These are phyloP conservation scores for Pachysandra terminalis DNA, from an alignment of 164 flowering plant genomes.

Conservation along the genomic window DNA sequence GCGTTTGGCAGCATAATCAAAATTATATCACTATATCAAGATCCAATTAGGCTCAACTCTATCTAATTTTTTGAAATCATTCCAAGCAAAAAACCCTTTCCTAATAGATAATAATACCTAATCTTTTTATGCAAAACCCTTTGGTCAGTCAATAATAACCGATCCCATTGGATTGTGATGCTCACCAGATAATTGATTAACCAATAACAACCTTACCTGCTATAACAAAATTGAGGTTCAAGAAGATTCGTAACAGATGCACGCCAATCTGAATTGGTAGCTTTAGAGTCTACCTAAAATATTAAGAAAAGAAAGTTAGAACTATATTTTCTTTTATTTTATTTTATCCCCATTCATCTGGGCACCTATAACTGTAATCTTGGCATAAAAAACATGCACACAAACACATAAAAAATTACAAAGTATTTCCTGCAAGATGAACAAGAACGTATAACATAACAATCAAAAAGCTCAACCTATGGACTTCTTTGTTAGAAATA, in stretches of 20 bases:
- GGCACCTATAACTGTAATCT: no score
- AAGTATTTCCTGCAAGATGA: background rate
- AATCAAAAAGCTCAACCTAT: background rate
- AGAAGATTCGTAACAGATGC: constrained; percentile 9
- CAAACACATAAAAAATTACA: background rate
- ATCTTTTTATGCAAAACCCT: no score
- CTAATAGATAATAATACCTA: no score
- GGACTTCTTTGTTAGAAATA: background rate
- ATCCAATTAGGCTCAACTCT: no score
- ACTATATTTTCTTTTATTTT: background rate
- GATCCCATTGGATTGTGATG: background rate
- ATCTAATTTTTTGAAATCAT: no score
- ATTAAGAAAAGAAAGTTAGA: background rate
- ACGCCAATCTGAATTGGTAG: constrained; percentile 3
- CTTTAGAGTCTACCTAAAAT: constrained; percentile 4
- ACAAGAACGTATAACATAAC: no score
- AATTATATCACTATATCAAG: no score
- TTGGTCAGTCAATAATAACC: background rate
- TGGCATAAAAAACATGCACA: no score
- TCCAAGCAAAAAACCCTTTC: no score
- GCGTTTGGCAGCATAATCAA: no score
- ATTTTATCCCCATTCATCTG: background rate
- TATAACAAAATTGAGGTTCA: constrained; percentile 9
- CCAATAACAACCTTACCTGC: constrained; percentile 14
- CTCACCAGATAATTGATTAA: background rate